Evolutionary conservation across 768 basidiomycete genomes (phyloP), one percentile per base, ranked within the genome.

Genomic region (Mrakia frigida): DNA sequence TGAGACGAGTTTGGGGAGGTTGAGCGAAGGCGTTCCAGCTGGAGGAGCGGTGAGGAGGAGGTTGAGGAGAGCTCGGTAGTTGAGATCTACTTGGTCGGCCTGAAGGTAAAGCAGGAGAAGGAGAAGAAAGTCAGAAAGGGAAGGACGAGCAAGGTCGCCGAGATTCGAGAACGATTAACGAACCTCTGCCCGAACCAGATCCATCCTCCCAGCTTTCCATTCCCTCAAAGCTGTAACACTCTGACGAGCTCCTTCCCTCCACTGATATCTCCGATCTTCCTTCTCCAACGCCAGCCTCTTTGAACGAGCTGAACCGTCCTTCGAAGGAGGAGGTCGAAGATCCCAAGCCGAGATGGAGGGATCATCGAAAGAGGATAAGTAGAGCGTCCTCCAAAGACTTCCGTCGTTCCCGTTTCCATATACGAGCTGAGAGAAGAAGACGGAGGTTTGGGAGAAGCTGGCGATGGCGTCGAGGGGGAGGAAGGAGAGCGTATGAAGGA

Each of bases 401-500:
- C 59, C 59, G 16, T 60, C 59, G 61, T 9, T 63, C 28, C 25
- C 21, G 16, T 63, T 33, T 18, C 31, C 61, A 16, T 37, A 63
- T 0, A 63, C 61, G 33, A 63, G 61, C n/a, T 60, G 13, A 10
- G 59, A 2, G n/a, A 33, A n/a, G n/a, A 28, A 37, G 61, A 63
- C 28, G 31, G 14, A 63, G 61, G 35, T 37, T 16, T 63, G 61
- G 9, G 61, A 63, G 33, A 33, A 63, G 61, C n/a, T 31, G n/a
- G 61, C 61, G 33, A 63, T 35, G 33, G 28, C 31, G 16, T 63
- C 61, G 61, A 63, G 61, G 13, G 61, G 61, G 35, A 63, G 61
- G 61, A 33, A 63, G 61, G 61, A 28, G 61, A 63, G 61, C 28
- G 61, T 63, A 6, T 63, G 61, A 33, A 63, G 35, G 31, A 63